phyloP scores from a whole-genome alignment of 305 asterid genomes.

The Solanum chacoense region DNA sequence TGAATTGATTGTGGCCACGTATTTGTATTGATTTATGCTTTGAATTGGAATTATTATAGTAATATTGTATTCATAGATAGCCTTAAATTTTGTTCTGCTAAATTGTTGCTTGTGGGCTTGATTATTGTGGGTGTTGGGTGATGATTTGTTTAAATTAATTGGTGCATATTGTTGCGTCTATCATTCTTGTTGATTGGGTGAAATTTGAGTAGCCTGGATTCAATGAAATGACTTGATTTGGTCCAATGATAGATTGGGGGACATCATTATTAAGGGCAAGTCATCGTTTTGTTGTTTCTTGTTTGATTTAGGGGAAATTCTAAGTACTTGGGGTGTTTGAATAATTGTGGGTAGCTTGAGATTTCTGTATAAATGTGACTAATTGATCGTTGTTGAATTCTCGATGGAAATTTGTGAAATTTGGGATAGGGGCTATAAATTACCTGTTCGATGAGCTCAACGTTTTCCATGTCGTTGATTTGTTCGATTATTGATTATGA shows the following conservation, averaged over 20 bases:
- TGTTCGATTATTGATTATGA: too few species aligned
- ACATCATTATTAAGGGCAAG: too few species aligned
- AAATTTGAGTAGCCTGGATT: not conserved
- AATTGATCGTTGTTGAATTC: not conserved
- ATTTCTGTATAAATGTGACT: too few species aligned
- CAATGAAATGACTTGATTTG: not conserved
- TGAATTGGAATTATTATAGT: not conserved
- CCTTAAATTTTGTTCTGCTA: not conserved
- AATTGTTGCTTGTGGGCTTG: not conserved
- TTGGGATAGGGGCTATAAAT: not conserved
- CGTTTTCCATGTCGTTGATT: not conserved
- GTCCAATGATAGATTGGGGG: not conserved
- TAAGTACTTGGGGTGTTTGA: not conserved
- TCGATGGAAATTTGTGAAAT: not conserved
- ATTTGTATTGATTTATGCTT: not conserved
- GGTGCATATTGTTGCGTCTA: not conserved
- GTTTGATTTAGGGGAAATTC: not conserved
- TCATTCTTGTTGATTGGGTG: not conserved
- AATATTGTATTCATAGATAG: not conserved
- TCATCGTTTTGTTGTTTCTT: not conserved
- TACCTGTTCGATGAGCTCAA: not conserved
- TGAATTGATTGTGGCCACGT: not conserved
- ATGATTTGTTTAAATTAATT: not conserved
- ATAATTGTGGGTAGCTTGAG: not conserved
- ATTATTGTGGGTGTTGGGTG: not conserved